Percentiles rank a stretch among this genome's conserved stretches.
Evolutionary conservation across 2,329 filamentous ascomycete species (phyloP).

Genomic region (Cadophora malorum): DNA sequence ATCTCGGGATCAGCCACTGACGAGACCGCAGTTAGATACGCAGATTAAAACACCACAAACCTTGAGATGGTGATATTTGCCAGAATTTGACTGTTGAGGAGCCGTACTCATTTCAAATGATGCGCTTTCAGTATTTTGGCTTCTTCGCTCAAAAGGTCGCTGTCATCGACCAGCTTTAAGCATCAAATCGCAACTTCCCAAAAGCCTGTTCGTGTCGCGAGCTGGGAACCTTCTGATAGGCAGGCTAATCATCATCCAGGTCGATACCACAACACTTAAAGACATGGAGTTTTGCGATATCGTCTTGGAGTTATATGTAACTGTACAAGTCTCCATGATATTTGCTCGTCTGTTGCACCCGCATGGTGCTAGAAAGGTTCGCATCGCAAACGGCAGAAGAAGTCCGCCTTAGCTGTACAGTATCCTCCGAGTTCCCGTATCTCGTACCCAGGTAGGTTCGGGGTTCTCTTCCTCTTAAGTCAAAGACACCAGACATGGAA

Average conservation of each 20-base stretch:
- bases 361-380: background rate
- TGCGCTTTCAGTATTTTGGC: background rate
- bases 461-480: too few species aligned
- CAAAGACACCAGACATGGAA: too few species aligned
- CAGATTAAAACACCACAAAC: background rate
- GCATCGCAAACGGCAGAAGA: background rate
- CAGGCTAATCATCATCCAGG: background rate
- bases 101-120: background rate
- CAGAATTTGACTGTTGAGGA: background rate
- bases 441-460: too few species aligned
- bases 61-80: background rate
- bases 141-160: background rate
- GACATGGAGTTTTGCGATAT: background rate
- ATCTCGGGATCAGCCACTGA: conserved; percentile 13
- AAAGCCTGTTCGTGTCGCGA: background rate
- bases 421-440: too few species aligned
- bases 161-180: background rate
- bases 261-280: background rate
- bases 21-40: background rate
- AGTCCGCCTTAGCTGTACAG: too few species aligned
- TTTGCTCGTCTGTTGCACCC: background rate
- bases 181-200: background rate
- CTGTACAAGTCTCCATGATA: background rate
- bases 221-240: background rate
- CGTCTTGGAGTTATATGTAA: background rate